phyloP scores from a whole-genome alignment of 164 flowering plant species.

The Stephania japonica region DNA sequence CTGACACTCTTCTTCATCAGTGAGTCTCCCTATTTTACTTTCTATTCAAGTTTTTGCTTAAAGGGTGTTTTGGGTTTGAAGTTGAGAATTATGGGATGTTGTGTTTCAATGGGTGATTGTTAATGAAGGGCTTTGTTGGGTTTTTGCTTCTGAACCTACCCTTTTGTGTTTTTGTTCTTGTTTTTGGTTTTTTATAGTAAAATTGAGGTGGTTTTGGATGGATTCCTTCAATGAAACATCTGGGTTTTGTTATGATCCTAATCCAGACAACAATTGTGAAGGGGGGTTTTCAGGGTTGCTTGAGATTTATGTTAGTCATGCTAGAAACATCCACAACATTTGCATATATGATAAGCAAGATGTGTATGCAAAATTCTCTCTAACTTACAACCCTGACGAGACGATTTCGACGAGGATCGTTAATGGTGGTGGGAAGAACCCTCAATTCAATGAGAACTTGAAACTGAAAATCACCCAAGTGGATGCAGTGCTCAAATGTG shows the following conservation, averaged over 20 bases:
- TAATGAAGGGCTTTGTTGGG: neutral
- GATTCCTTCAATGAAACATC: slow-evolving; percentile 38
- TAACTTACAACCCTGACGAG: slow-evolving; percentile 74
- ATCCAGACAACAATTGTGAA: slow-evolving; percentile 27
- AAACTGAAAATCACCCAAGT: slow-evolving; percentile 40
- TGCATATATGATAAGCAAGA: slow-evolving; percentile 94
- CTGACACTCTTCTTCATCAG: slow-evolving; percentile 6
- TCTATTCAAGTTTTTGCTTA: neutral
- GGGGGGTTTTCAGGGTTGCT: slow-evolving; percentile 48
- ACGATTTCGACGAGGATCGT: slow-evolving; percentile 50
- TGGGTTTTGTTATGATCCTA: slow-evolving; percentile 35
- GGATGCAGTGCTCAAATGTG: slow-evolving; percentile 79
- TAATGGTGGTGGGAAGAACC: slow-evolving; percentile 80
- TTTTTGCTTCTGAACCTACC: neutral
- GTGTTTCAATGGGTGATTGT: neutral
- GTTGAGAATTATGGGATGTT: no score
- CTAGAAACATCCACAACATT: slow-evolving; percentile 87
- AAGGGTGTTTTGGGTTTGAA: no score
- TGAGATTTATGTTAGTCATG: slow-evolving; percentile 75
- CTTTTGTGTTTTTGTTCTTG: neutral
- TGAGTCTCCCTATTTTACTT: slow-evolving; percentile 15
- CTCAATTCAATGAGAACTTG: slow-evolving; percentile 67
- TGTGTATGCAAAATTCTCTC: slow-evolving; percentile 91
- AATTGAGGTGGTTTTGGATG: slow-evolving; percentile 23
- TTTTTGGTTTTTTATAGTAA: neutral